A percentile compares a stretch with the other conserved stretches of the same genome.
These are phyloP conservation scores for Trichosanthes cucumerina DNA, from an alignment of 306 rosid species.

Conservation along the genomic window DNA sequence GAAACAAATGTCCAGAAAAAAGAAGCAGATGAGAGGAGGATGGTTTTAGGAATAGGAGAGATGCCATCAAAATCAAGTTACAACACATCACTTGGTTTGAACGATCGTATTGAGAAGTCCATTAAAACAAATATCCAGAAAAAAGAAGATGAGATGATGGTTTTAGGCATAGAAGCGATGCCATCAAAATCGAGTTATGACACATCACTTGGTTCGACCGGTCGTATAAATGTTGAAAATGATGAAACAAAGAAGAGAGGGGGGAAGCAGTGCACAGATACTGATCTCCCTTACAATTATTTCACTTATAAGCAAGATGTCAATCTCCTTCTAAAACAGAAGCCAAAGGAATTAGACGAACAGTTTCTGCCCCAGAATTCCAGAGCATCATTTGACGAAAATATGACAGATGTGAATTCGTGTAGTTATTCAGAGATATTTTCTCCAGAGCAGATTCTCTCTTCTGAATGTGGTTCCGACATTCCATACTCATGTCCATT, in stretches of 20 bases:
- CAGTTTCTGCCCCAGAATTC: conserved; percentile 20
- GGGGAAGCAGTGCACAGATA: conserved; percentile 20
- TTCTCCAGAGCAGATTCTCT: conserved; percentile 26
- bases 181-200: conserved; percentile 25
- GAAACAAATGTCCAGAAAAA: conserved; percentile 30
- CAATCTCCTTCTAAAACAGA: conserved; percentile 35
- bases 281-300: conserved; percentile 22
- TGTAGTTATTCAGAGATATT: conserved; percentile 37
- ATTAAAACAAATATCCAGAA: conserved; percentile 25
- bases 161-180: conserved; percentile 19
- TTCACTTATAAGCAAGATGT: conserved; percentile 24
- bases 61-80: conserved; percentile 20
- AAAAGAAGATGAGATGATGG: conserved; percentile 26
- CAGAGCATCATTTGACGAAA: conserved; percentile 30
- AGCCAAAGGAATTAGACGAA: conserved; percentile 27
- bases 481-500: conserved; percentile 37
- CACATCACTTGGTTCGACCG: conserved; percentile 22
- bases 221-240: conserved; percentile 18
- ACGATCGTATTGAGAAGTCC: conserved; percentile 28
- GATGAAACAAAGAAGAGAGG: conserved; percentile 26
- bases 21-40: conserved; percentile 21
- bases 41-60: conserved; percentile 20
- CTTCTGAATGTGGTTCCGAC: conserved; percentile 31
- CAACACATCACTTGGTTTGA: conserved; percentile 24
- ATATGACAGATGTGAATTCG: conserved; percentile 26